Percentiles rank a stretch among this genome's conserved stretches.
Conservation (phyloP, 805 yeast species). For the Sugiyamaella marilandica region DNA sequence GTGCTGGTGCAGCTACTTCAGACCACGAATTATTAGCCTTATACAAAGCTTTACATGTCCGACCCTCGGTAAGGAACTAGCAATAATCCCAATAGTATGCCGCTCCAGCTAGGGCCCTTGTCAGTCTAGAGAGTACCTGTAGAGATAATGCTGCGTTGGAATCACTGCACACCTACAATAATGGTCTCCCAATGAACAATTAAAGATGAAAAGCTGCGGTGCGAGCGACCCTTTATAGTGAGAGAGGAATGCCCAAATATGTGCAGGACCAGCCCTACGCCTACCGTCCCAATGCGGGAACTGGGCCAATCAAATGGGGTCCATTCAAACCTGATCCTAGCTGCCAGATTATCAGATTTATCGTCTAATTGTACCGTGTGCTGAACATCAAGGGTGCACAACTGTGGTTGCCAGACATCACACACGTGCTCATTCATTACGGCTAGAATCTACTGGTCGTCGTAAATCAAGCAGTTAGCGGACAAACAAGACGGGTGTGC, state of each 20-base stretch:
- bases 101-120: slow-evolving; percentile 35
- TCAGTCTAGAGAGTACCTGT: slow-evolving; percentile 23
- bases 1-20: background rate
- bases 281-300: background rate
- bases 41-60: slow-evolving; percentile 19
- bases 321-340: background rate
- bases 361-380: background rate
- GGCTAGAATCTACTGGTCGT: too few species aligned
- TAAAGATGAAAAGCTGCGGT: slow-evolving; percentile 8
- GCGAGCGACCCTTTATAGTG: background rate
- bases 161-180: slow-evolving; percentile 21
- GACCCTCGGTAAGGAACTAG: slow-evolving; percentile 38
- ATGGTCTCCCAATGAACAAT: slow-evolving; percentile 22
- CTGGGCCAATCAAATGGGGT: background rate
- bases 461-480: too few species aligned
- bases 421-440: too few species aligned
- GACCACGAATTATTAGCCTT: too few species aligned
- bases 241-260: background rate
- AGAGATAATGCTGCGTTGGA: slow-evolving; percentile 18
- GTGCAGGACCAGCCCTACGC: background rate
- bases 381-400: background rate
- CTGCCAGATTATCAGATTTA: background rate
- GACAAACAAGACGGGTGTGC: too few species aligned
- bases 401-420: background rate
- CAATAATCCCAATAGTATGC: slow-evolving; percentile 29